These are phyloP conservation scores for Aspergillus carbonarius DNA, from an alignment of 2,329 filamentous ascomycete species.

Conservation along the genomic window DNA sequence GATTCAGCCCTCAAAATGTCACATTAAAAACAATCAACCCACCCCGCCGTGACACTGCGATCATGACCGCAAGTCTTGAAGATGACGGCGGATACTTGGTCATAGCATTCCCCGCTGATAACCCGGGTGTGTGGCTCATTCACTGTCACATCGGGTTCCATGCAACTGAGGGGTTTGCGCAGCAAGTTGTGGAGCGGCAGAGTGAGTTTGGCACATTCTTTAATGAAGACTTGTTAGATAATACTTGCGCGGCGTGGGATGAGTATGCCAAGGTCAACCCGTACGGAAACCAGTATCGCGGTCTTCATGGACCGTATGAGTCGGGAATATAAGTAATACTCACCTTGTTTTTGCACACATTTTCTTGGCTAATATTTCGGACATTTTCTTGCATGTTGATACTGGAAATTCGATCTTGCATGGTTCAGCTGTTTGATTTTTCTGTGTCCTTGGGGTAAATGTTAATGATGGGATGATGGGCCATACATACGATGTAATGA, in stretches of 20 bases:
- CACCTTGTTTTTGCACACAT: background rate
- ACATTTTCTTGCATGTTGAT: background rate
- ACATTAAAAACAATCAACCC: constrained; percentile 38
- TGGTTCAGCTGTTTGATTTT: background rate
- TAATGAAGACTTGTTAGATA: constrained; percentile 16
- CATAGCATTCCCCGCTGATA: constrained; percentile 53
- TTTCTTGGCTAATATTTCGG: background rate
- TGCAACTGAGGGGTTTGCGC: constrained; percentile 29
- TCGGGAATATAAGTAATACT: background rate
- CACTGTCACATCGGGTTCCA: constrained; percentile 38
- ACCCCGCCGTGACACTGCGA: constrained; percentile 48
- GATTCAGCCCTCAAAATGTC: constrained; percentile 31
- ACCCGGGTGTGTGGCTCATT: constrained; percentile 48
- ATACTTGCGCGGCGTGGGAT: constrained; percentile 19
- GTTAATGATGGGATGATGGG: background rate
- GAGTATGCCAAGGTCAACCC: constrained; percentile 14
- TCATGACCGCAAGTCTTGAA: constrained; percentile 38
- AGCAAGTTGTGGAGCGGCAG: constrained; percentile 34
- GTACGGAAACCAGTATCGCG: background rate
- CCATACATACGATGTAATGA: background rate
- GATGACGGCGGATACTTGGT: constrained; percentile 46
- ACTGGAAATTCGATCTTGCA: background rate
- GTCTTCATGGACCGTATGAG: background rate
- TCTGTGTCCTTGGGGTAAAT: background rate
- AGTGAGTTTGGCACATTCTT: constrained; percentile 25